Conservation (phyloP, 176 grass and related monocot species). For the Luzula sylvatica region DNA sequence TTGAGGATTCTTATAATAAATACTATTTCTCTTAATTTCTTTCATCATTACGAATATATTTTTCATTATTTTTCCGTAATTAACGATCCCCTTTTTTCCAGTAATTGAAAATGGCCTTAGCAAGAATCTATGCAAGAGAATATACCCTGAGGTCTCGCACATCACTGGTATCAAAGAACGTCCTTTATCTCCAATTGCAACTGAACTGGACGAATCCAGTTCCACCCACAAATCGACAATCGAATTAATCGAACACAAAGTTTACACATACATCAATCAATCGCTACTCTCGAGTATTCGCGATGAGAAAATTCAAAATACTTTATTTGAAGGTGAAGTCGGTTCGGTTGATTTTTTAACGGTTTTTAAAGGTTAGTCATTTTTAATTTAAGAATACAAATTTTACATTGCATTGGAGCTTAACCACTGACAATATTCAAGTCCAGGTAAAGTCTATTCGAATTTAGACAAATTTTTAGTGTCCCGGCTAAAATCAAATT, state of each 20-base stretch:
- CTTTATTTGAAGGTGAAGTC: no score
- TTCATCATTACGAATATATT: background rate
- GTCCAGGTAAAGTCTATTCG: conserved; percentile 46
- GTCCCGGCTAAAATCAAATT: conserved; percentile 25
- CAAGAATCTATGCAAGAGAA: conserved; percentile 38
- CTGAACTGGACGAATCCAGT: conserved; percentile 10
- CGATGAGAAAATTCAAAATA: background rate
- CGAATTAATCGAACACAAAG: conserved; percentile 24
- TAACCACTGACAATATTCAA: conserved; percentile 55
- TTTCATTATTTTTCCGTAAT: background rate
- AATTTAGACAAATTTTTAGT: conserved; percentile 21
- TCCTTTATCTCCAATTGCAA: background rate
- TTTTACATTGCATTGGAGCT: conserved; percentile 37
- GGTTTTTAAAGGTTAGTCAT: no score
- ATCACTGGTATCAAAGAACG: conserved; percentile 28
- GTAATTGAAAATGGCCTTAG: conserved; percentile 39
- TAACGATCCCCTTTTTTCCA: background rate
- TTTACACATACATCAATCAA: conserved; percentile 23
- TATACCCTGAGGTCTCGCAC: conserved; percentile 32
- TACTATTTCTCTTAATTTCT: no score
- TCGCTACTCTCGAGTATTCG: conserved; percentile 10
- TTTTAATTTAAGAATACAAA: no score
- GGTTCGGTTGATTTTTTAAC: no score
- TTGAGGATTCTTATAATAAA: no score
- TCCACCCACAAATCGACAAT: conserved; percentile 9